Evolutionary conservation across 2,329 filamentous ascomycete species (phyloP).

Genomic region (Myotisia sp.): DNA sequence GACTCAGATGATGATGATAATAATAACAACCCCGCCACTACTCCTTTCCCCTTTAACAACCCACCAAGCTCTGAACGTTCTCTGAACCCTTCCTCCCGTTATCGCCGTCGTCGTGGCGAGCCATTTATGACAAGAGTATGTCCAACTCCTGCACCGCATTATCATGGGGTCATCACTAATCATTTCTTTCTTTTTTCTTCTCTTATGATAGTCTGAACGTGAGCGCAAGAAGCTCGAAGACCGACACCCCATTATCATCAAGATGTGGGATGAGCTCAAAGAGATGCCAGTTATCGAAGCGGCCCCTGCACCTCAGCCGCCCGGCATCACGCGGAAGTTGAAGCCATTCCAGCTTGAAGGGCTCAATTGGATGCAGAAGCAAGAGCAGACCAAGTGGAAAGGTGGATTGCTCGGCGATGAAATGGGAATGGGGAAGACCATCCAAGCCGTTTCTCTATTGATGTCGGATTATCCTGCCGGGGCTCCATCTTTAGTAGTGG

Average conservation of each 20-base stretch:
- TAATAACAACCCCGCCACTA: too few species aligned
- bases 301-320: conserved; percentile 54
- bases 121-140: conserved; percentile 6
- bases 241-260: conserved; percentile 62
- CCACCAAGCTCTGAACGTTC: too few species aligned
- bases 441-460: conserved; percentile 91
- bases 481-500: conserved; percentile 70
- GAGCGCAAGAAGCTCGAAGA: conserved; percentile 56
- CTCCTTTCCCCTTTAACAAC: too few species aligned
- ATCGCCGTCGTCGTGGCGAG: too few species aligned
- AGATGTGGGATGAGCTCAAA: conserved; percentile 72
- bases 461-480: conserved; percentile 92
- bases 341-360: conserved; percentile 93
- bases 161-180: not conserved
- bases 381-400: conserved; percentile 73
- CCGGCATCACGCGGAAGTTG: conserved; percentile 63
- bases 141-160: not conserved
- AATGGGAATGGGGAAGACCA: conserved; percentile 98
- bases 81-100: too few species aligned
- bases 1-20: too few species aligned
- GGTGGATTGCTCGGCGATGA: conserved; percentile 90
- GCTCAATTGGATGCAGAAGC: conserved; percentile 82
- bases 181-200: conserved; percentile 3
- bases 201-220: conserved; percentile 26
- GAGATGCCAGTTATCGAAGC: conserved; percentile 52